Percentiles rank a stretch among this genome's conserved stretches.
Conservation (phyloP, 2,329 filamentous ascomycete genomes). For the Paecilomyces sp. region DNA sequence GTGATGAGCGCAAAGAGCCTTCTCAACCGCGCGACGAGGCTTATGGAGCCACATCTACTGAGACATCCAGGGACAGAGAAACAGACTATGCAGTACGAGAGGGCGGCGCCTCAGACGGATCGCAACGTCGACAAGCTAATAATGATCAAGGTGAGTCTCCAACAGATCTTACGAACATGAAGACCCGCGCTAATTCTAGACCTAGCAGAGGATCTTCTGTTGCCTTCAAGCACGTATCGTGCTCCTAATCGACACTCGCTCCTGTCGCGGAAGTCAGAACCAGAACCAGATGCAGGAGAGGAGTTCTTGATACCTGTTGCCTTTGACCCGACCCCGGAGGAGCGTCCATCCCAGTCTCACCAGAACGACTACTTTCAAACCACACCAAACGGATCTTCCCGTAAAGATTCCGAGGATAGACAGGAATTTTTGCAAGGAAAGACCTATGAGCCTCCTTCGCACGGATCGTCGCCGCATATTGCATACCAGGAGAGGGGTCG, state of each 20-base stretch:
- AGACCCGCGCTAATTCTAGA: constrained; percentile 1
- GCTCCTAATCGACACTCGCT: constrained; percentile 65
- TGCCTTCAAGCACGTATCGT: constrained; percentile 70
- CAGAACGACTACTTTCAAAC: constrained; percentile 52
- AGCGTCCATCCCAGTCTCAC: constrained; percentile 47
- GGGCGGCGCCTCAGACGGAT: constrained; percentile 15
- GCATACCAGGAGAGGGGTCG: constrained; percentile 81
- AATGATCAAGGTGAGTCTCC: constrained; percentile 23
- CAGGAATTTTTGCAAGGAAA: constrained; percentile 11
- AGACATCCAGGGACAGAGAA: constrained; percentile 15
- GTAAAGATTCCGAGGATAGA: constrained; percentile 17
- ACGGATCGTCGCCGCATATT: constrained; percentile 71
- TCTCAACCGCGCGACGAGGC: constrained; percentile 58
- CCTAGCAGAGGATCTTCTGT: constrained; percentile 52
- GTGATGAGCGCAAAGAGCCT: constrained; percentile 48
- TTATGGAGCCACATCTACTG: constrained; percentile 11
- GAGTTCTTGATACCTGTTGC: constrained; percentile 72
- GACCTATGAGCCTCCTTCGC: constrained; percentile 29
- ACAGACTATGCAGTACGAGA: constrained; percentile 15
- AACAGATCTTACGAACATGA: constrained; percentile 3
- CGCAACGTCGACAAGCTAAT: constrained; percentile 16
- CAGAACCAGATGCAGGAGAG: constrained; percentile 44
- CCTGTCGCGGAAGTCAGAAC: constrained; percentile 44
- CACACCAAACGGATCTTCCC: constrained; percentile 14
- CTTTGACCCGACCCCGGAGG: constrained; percentile 60